Evolutionary conservation across 1,284 basidiomycete species (phyloP), one percentile per base, ranked within the genome.

Genomic region (Xanthoconium separans): DNA sequence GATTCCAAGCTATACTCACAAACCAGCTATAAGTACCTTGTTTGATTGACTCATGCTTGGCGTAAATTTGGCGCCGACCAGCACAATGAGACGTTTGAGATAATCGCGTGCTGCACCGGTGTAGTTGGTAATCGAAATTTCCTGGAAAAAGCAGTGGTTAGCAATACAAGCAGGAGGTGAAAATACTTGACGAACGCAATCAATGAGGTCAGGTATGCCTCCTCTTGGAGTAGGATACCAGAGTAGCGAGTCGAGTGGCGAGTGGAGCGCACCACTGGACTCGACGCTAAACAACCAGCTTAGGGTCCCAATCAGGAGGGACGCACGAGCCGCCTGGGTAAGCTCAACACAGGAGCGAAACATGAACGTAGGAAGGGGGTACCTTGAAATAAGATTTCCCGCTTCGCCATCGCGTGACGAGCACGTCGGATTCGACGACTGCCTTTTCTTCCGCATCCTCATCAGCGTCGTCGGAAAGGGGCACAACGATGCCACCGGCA

Each of bases 121-220:
- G 67, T 95, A 95, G 68, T 94, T 95, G 0, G 93, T 92, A 2
- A 95, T 78, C 0, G 93, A 92, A 55, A 95, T 85, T 56, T 82
- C 75, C 85, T 92, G 57, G 7, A 39, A 39, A 58, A 15, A 18
- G 11, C 1, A 5, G 33, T 4, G 18, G 47, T 47, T 7, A 31
- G 18, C 22, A 39, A 2, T 15, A 41, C 18, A 50, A 18, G 30
- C 11, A 6, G 4, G 42, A 22, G 5, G 11, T 9, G 7, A 43
- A 8, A 34, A 13, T 34, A 8, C 2, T 24, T 24, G n/a, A 73
- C 76, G 37, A 56, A 83, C 81, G 61, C 78, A 77, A 10, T 59
- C 65, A 0, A 61, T 48, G 40, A 84, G 80, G 5, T 69, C 73
- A n/a, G 75, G 74, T 15, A 82, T 74, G 7, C 70, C 66, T 10